Conservation (phyloP, 179 eudicot species). For the Patellifolia procumbens region DNA sequence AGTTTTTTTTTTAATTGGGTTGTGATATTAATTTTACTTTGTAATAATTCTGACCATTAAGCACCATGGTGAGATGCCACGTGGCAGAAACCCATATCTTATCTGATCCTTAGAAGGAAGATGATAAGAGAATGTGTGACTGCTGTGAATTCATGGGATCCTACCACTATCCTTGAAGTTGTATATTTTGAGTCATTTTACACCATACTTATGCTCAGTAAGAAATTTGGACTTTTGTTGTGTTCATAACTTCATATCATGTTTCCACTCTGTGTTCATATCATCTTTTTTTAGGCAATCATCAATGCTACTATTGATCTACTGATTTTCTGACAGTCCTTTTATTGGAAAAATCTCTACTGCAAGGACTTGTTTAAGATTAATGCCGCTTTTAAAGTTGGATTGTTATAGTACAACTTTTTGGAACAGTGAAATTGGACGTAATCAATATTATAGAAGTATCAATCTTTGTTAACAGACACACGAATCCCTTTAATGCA, state of each 20-base stretch:
- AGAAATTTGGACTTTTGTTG: not conserved
- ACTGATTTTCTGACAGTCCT: too few relatives aligned
- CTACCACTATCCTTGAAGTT: not conserved
- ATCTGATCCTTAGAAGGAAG: constrained; percentile 20
- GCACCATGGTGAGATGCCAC: constrained; percentile 21
- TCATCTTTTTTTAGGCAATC: too few relatives aligned
- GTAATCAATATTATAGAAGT: too few relatives aligned
- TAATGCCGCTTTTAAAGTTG: too few relatives aligned
- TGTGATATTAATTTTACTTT: not conserved
- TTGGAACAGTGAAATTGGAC: too few relatives aligned
- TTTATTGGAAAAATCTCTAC: too few relatives aligned
- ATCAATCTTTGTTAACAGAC: too few relatives aligned
- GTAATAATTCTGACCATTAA: constrained; percentile 1
- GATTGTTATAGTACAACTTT: too few relatives aligned
- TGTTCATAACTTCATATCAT: not conserved
- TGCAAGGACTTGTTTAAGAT: too few relatives aligned
- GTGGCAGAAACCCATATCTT: constrained; percentile 24
- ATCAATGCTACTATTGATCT: too few relatives aligned
- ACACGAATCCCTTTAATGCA: too few relatives aligned
- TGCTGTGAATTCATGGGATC: constrained; percentile 11
- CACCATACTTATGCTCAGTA: not conserved
- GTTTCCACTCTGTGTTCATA: not conserved
- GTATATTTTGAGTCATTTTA: not conserved
- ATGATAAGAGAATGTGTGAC: constrained; percentile 22
- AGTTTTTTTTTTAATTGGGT: not conserved